A percentile compares a stretch with the other conserved stretches of the same genome.
Evolutionary conservation across 1,284 basidiomycete genomes (phyloP).

Genomic region (Earliella scabrosa): DNA sequence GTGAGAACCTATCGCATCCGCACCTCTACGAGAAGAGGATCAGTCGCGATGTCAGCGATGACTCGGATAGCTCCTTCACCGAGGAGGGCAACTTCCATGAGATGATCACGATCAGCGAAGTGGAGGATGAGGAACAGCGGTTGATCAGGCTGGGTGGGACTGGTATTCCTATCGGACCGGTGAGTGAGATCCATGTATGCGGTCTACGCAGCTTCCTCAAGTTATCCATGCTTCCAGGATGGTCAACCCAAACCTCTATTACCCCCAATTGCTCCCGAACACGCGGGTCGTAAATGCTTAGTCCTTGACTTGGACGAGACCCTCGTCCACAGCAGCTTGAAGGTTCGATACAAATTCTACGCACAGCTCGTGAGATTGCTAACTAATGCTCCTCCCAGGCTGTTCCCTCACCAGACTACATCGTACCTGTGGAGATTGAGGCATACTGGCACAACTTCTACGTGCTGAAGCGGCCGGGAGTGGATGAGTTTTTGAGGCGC

Average conservation of each 20-base stretch:
- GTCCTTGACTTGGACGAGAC: conserved; percentile 97
- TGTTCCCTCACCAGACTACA: conserved; percentile 94
- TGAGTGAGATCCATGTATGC: conserved; percentile 40
- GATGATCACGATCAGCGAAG: conserved; percentile 45
- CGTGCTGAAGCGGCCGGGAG: conserved; percentile 97
- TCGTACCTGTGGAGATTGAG: conserved; percentile 99
- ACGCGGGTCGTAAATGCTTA: conserved; percentile 88
- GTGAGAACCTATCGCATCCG: conserved; percentile 41
- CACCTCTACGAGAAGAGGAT: conserved; percentile 36
- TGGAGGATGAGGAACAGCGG: conserved; percentile 78
- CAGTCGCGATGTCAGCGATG: conserved; percentile 43
- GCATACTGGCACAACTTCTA: conserved; percentile 98
- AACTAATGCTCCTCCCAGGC: conserved; percentile 55
- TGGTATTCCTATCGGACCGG: conserved; percentile 80
- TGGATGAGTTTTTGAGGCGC: conserved; percentile 93
- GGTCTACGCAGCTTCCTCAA: conserved; percentile 3
- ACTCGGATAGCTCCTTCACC: conserved; percentile 44
- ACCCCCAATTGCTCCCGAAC: conserved; percentile 75
- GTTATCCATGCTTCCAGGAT: conserved; percentile 53
- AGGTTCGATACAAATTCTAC: conserved; percentile 52
- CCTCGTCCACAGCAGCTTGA: conserved; percentile 92
- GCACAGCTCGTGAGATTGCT: not conserved
- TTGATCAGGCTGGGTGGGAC: conserved; percentile 83
- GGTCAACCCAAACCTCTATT: conserved; percentile 88
- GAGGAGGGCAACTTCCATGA: conserved; percentile 56